Conservation (phyloP, 2,329 filamentous ascomycete genomes). For the Exutisphaerella laricina region DNA sequence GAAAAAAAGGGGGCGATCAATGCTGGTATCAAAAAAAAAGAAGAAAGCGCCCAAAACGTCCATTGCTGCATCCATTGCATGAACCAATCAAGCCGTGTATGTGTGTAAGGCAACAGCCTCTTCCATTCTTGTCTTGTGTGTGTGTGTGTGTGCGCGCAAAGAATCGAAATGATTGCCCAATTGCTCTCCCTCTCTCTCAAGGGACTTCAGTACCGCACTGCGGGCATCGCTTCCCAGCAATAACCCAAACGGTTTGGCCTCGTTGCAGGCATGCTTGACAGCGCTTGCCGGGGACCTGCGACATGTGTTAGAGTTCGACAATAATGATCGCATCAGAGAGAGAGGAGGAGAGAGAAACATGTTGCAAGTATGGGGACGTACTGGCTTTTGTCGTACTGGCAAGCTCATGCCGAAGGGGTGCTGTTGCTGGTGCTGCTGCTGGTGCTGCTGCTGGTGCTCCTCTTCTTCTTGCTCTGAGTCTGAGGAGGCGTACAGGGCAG, state of each 20-base stretch:
- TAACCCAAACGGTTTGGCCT: conserved; percentile 33
- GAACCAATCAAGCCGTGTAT: neutral
- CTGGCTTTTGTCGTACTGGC: conserved; percentile 4
- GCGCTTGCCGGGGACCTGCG: conserved; percentile 30
- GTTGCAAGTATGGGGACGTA: conserved; percentile 1
- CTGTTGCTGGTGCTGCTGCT: conserved; percentile 7
- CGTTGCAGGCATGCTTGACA: conserved; percentile 30
- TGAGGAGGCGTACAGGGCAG: conserved; percentile 11
- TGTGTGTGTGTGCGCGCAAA: too few species aligned
- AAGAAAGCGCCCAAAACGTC: conserved; percentile 2
- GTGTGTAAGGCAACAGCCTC: too few species aligned
- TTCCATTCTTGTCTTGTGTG: too few species aligned
- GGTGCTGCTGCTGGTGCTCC: conserved; percentile 5
- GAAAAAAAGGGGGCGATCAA: too few species aligned
- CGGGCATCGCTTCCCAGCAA: conserved; percentile 34
- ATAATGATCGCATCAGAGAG: neutral
- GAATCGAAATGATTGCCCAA: too few species aligned
- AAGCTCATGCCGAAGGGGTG: conserved; percentile 3
- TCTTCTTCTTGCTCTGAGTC: too few species aligned
- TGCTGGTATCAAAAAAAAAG: neutral
- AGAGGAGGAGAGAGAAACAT: too few species aligned
- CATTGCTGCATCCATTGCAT: neutral
- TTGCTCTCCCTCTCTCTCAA: conserved; percentile 10
- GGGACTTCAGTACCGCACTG: conserved; percentile 32
- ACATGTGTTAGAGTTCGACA: conserved; percentile 6